Evolutionary conservation across 2,329 filamentous ascomycete genomes (phyloP), one percentile per base, ranked within the genome.

Genomic region (Penicillium sp.): DNA sequence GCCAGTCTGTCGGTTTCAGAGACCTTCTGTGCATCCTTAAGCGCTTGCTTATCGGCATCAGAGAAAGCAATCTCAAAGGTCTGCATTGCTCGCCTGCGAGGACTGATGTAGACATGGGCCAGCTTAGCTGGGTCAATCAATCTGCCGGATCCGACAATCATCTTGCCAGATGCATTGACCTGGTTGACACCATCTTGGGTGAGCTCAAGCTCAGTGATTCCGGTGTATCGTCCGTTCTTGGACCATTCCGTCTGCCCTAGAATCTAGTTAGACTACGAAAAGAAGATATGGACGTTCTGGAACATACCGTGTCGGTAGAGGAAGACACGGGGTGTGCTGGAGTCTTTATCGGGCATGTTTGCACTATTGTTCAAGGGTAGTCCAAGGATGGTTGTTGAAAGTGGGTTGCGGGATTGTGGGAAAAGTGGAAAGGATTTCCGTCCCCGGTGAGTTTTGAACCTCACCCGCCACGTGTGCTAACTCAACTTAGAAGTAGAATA

Each of bases 101-200:
- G 83, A 61, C 80, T 83, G 49, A 82, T 73, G 47, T 76, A 83
- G 38, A 84, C 73, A 47, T 76, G 77, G 6, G 75, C 75, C 10
- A 85, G 61, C 37, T 75, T 77, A 19, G 69, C 55, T 0, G 82
- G 81, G 65, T 85, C 81, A 58, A 86, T 77, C 37, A 85, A 69
- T 63, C 79, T 82, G 27, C 77, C 78, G 1, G 70, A 19, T 1
- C 83, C 83, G 33, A 85, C 80, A 13, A 84, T 75, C 15, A 75
- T 72, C 48, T 70, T 68, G 21, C 75, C 77, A 6, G 80, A 80
- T 12, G 71, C 71, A 12, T 63, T 67, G 57, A 84, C 79, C 67
- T 83, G 81, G 52, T 73, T 64, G 51, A 70, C 60, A 61, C 80
- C 80, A 31, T 69, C 59, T 7, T 65, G 57, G 1, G 77, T 80